Evolutionary conservation across 2,329 filamentous ascomycete genomes (phyloP).

Genomic region (Reticulascus tulasneorum): DNA sequence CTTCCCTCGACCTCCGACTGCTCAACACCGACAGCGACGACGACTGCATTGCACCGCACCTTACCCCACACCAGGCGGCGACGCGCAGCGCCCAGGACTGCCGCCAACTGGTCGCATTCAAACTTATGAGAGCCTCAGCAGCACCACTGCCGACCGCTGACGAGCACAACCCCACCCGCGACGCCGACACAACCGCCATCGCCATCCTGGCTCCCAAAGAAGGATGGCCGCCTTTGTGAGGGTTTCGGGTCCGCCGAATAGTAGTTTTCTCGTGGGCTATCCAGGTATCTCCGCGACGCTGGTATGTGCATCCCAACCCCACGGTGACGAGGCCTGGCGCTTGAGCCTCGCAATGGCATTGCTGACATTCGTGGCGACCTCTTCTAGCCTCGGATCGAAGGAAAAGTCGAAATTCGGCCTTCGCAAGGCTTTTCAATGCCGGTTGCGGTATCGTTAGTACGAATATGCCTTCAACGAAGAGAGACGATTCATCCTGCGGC

Average conservation of each 20-base stretch:
- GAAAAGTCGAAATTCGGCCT: conserved; percentile 93
- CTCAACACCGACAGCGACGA: conserved; percentile 13
- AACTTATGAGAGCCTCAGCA: conserved; percentile 15
- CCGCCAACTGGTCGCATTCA: conserved; percentile 12
- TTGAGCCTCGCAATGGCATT: too few relatives aligned
- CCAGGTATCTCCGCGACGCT: conserved; percentile 95
- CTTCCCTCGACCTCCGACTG: conserved; percentile 4
- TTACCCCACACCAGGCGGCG: conserved; percentile 13
- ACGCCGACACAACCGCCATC: conserved; percentile 5
- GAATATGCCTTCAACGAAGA: conserved; percentile 86
- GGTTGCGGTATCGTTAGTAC: conserved; percentile 86
- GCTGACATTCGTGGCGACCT: conserved; percentile 9
- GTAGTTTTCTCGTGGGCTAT: conserved; percentile 93
- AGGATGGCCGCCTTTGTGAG: conserved; percentile 77
- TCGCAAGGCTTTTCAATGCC: conserved; percentile 81
- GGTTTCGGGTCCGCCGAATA: conserved; percentile 95
- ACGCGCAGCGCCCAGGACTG: conserved; percentile 15
- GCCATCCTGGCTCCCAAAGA: conserved; percentile 8
- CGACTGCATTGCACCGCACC: conserved; percentile 10
- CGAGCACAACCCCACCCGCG: conserved; percentile 1
- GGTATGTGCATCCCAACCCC: conserved; percentile 53
- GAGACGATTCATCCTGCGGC: conserved; percentile 96
- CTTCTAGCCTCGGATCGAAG: conserved; percentile 85
- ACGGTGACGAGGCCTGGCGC: conserved; percentile 9
- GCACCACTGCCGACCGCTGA: conserved; percentile 2